phyloP scores from a whole-genome alignment of 2,329 filamentous ascomycete species.

The Phyllosticta capitalensis region DNA sequence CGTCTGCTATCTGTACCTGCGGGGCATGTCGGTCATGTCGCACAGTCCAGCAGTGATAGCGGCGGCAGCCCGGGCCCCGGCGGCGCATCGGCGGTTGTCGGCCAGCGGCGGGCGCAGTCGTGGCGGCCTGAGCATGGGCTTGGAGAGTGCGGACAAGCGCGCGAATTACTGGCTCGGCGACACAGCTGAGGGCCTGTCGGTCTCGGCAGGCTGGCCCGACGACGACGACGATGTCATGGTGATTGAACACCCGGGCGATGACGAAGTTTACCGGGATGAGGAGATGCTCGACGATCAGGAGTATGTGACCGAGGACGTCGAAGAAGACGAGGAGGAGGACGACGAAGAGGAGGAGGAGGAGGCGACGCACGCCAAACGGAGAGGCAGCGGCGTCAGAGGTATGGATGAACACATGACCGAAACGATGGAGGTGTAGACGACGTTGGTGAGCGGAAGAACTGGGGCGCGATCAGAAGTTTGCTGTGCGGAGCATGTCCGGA shows the following conservation, averaged over 20 bases:
- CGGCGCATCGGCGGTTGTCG: not conserved
- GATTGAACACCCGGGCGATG: conserved; percentile 28
- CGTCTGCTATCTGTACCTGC: conserved; percentile 86
- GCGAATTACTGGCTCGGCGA: conserved; percentile 84
- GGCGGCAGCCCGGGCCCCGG: not conserved
- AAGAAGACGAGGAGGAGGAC: conserved; percentile 20
- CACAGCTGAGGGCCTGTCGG: conserved; percentile 26
- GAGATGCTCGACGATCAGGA: conserved; percentile 10
- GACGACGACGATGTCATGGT: conserved; percentile 36
- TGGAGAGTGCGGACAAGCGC: conserved; percentile 56
- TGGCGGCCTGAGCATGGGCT: conserved; percentile 1
- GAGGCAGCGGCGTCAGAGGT: conserved; percentile 39
- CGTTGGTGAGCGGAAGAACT: not conserved
- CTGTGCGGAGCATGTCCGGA: not conserved
- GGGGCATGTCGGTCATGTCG: conserved; percentile 71
- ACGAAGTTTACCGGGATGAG: conserved; percentile 27
- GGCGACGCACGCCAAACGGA: conserved; percentile 25
- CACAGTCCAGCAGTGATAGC: conserved; percentile 42
- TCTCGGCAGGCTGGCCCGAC: conserved; percentile 26
- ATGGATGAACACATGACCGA: conserved; percentile 47
- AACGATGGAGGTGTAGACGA: conserved; percentile 40
- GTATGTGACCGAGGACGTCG: conserved; percentile 16
- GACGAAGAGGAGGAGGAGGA: conserved; percentile 25
- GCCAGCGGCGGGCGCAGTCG: not conserved
- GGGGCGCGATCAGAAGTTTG: not conserved